These are phyloP conservation scores for Hemileccinum rubropunctum DNA, from an alignment of 768 basidiomycete species.

Conservation along the genomic window DNA sequence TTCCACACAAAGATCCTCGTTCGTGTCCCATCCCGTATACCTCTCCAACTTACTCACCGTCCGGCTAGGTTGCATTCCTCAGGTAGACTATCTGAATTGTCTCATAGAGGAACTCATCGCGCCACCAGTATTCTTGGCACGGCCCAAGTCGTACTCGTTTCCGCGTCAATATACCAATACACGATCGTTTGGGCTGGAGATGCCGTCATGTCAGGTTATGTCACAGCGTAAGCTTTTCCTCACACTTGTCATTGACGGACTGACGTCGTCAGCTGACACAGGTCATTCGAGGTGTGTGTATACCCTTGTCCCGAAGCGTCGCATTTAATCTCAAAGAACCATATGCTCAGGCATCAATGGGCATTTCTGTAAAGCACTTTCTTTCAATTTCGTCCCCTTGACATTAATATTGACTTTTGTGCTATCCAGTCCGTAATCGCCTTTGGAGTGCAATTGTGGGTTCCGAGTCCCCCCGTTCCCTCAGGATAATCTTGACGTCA, in stretches of 20 bases:
- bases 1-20: slow-evolving; percentile 32
- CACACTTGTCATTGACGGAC: neutral
- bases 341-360: slow-evolving; percentile 34
- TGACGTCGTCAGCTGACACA: slow-evolving; percentile 5
- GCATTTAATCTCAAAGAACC: neutral
- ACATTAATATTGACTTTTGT: neutral
- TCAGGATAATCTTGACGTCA: slow-evolving; percentile 1
- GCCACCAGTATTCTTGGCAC: slow-evolving; percentile 24
- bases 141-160: slow-evolving; percentile 28
- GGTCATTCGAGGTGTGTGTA: slow-evolving; percentile 26
- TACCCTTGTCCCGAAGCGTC: neutral
- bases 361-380: slow-evolving; percentile 22
- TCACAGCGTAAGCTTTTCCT: slow-evolving; percentile 23
- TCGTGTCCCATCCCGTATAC: neutral
- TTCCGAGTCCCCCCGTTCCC: neutral
- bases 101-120: neutral
- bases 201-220: slow-evolving; percentile 21
- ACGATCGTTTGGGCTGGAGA: slow-evolving; percentile 30
- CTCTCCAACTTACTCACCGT: neutral
- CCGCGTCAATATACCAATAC: slow-evolving; percentile 32
- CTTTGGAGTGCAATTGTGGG: slow-evolving; percentile 36
- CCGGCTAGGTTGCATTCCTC: slow-evolving; percentile 27
- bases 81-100: slow-evolving; percentile 12
- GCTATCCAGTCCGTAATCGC: slow-evolving; percentile 31
- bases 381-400: neutral